Evolutionary conservation across 192 early-diverging fungal species (phyloP).

Genomic region (Cetraspora pellucida): DNA sequence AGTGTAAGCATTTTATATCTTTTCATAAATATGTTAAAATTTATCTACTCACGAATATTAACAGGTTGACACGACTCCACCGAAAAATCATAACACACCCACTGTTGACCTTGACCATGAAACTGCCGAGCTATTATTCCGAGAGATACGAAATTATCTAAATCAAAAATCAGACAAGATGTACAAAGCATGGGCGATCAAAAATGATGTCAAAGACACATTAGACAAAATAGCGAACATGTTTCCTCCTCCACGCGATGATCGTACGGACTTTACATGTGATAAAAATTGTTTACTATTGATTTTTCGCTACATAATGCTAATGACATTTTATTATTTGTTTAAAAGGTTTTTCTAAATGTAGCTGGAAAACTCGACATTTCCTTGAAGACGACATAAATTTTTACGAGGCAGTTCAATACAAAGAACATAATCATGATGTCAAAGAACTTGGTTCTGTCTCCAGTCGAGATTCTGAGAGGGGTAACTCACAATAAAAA

Average conservation of each 20-base stretch:
- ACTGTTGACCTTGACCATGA: slow-evolving; percentile 53
- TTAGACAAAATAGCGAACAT: slow-evolving; percentile 19
- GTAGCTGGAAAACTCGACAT: slow-evolving; percentile 18
- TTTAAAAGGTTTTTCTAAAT: neutral
- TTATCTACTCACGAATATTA: neutral
- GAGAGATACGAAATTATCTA: slow-evolving; percentile 16
- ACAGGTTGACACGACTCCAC: slow-evolving; percentile 51
- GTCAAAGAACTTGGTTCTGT: slow-evolving; percentile 1
- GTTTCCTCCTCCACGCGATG: neutral
- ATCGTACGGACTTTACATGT: neutral
- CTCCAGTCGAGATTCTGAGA: neutral
- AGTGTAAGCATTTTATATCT: slow-evolving; percentile 45
- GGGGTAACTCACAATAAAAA: neutral
- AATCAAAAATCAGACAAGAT: neutral
- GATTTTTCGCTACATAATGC: neutral
- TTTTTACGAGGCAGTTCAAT: slow-evolving; percentile 20
- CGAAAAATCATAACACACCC: slow-evolving; percentile 56
- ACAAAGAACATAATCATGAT: slow-evolving; percentile 11
- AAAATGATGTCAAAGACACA: slow-evolving; percentile 21
- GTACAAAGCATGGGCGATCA: neutral
- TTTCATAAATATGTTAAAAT: neutral
- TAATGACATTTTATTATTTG: neutral
- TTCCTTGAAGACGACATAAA: slow-evolving; percentile 8
- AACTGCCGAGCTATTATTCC: slow-evolving; percentile 45
- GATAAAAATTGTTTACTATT: neutral